Percentiles rank a stretch among this genome's conserved stretches.
phyloP scores from a whole-genome alignment of 148 eudicot genomes.

The Cornus suecica region DNA sequence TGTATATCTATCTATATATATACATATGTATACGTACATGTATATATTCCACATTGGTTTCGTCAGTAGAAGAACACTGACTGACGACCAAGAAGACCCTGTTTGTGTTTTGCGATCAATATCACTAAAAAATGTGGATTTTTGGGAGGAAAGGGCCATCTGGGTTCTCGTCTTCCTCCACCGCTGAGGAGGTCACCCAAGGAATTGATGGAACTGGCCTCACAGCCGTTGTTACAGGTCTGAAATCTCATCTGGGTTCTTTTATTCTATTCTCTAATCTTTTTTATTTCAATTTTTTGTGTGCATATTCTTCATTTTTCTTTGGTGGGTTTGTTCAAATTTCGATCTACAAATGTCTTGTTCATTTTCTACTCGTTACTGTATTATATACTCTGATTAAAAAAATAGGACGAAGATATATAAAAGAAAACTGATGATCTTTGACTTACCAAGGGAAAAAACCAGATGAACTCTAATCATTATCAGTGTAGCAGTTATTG shows the following conservation, averaged over 20 bases:
- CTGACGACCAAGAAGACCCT: neutral
- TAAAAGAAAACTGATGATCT: neutral
- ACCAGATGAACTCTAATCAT: no score
- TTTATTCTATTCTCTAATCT: neutral
- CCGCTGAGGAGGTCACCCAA: constrained; percentile 69
- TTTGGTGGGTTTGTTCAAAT: neutral
- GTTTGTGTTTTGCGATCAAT: neutral
- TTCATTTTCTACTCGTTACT: neutral
- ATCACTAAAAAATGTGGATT: constrained; percentile 45
- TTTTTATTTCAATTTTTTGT: neutral
- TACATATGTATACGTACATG: no score
- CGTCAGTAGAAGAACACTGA: neutral
- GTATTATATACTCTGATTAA: neutral
- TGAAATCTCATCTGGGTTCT: constrained; percentile 10
- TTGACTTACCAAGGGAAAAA: neutral
- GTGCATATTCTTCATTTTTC: neutral
- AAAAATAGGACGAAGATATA: neutral
- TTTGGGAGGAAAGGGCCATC: constrained; percentile 67
- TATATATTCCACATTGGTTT: neutral
- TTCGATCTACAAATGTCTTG: neutral
- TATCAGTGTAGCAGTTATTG: neutral
- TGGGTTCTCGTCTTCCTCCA: constrained; percentile 75
- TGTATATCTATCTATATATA: no score
- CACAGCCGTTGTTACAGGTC: constrained; percentile 87
- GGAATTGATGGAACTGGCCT: constrained; percentile 74